phyloP scores from a whole-genome alignment of 148 eudicot species.

The Pharnaceum exiguum region DNA sequence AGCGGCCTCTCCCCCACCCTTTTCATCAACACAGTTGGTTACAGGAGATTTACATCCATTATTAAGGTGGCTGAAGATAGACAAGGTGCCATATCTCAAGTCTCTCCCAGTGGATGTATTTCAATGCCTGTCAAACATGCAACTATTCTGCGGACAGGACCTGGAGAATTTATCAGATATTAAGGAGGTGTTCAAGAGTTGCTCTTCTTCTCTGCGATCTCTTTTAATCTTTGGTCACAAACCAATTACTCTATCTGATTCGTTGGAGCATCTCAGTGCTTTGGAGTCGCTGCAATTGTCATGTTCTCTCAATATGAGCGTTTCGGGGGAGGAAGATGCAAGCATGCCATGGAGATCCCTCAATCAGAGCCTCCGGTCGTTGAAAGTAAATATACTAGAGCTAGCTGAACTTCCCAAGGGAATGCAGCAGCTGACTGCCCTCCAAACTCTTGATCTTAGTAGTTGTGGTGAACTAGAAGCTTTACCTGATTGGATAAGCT shows the following conservation, averaged over 20 bases:
- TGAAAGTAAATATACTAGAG: not conserved
- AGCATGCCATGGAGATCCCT: conserved; percentile 3
- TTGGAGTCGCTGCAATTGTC: not conserved
- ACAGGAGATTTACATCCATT: no score
- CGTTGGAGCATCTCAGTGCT: conserved; percentile 14
- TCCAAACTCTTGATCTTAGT: not conserved
- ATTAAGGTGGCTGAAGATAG: not conserved
- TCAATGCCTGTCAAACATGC: not conserved
- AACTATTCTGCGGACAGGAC: not conserved
- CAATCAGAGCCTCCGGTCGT: not conserved
- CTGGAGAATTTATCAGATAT: conserved; percentile 9
- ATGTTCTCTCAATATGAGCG: not conserved
- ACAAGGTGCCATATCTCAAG: not conserved
- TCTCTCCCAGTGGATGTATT: not conserved
- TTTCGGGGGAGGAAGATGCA: not conserved
- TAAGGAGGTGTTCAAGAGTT: not conserved
- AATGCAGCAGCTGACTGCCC: conserved; percentile 1
- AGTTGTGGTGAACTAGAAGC: not conserved
- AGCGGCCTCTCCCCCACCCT: not conserved
- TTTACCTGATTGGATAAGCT: conserved; percentile 13
- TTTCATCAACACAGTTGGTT: not conserved
- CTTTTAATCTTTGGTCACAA: not conserved
- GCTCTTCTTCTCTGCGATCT: conserved; percentile 4
- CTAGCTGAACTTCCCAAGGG: not conserved
- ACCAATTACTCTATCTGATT: not conserved